Evolutionary conservation across 2,329 filamentous ascomycete genomes (phyloP).

Genomic region (Exutisphaerella laricina): DNA sequence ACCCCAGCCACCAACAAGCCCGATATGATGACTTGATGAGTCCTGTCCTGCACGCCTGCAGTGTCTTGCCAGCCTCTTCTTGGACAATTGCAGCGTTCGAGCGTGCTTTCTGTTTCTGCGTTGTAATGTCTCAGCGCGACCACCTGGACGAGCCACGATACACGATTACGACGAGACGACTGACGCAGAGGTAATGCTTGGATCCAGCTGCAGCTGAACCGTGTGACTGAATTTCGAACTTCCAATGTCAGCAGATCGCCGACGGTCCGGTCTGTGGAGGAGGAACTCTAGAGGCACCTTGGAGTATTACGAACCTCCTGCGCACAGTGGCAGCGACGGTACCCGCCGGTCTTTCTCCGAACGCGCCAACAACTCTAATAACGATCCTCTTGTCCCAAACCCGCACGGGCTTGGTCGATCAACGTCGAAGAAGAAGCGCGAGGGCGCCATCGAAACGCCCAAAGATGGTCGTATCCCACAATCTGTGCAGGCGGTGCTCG

Average conservation of each 20-base stretch:
- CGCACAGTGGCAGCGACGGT: slow-evolving; percentile 8
- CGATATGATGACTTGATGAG: too few relatives aligned
- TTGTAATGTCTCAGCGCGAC: slow-evolving; percentile 8
- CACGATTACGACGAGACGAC: neutral
- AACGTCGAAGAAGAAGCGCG: slow-evolving; percentile 14
- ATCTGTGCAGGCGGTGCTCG: slow-evolving; percentile 9
- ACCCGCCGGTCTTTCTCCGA: slow-evolving; percentile 28
- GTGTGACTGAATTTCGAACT: neutral
- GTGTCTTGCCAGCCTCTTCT: slow-evolving; percentile 6
- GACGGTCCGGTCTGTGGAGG: slow-evolving; percentile 30
- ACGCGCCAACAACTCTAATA: slow-evolving; percentile 14
- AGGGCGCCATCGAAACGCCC: slow-evolving; percentile 10
- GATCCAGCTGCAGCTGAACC: neutral
- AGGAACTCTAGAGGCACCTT: slow-evolving; percentile 26
- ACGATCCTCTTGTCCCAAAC: slow-evolving; percentile 5
- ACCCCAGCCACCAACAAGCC: too few relatives aligned
- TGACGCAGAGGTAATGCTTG: neutral
- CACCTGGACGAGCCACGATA: neutral
- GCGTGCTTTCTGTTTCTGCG: slow-evolving; percentile 1
- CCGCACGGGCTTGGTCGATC: slow-evolving; percentile 12
- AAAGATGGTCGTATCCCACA: neutral
- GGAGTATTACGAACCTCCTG: slow-evolving; percentile 30
- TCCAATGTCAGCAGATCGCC: slow-evolving; percentile 22
- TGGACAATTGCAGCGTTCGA: slow-evolving; percentile 10
- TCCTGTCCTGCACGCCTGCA: too few relatives aligned